These are phyloP conservation scores for Cercospora sojina DNA, from an alignment of 2,329 filamentous ascomycete genomes.

Conservation along the genomic window DNA sequence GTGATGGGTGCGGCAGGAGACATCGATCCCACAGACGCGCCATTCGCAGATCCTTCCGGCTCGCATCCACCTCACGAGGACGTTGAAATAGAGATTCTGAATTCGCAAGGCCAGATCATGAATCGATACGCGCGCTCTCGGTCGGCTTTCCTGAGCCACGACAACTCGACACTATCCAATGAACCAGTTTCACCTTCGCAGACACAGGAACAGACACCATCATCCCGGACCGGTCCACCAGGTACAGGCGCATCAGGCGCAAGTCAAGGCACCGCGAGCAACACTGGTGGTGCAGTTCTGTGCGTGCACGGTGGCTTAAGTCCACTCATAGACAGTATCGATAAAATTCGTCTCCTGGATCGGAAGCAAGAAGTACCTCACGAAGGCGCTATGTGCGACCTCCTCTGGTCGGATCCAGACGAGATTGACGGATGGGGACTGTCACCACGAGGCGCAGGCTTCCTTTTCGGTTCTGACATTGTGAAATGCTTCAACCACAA, in stretches of 20 bases:
- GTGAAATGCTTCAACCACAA: slow-evolving; percentile 94
- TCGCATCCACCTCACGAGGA: slow-evolving; percentile 59
- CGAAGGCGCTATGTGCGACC: slow-evolving; percentile 97
- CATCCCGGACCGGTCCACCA: slow-evolving; percentile 60
- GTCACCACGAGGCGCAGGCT: slow-evolving; percentile 89
- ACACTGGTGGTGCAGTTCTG: slow-evolving; percentile 77
- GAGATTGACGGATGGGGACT: slow-evolving; percentile 97
- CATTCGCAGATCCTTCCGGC: slow-evolving; percentile 50
- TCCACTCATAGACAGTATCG: slow-evolving; percentile 86
- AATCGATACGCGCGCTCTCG: slow-evolving; percentile 62
- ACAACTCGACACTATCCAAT: slow-evolving; percentile 31
- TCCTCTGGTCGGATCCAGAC: slow-evolving; percentile 96
- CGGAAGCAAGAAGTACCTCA: slow-evolving; percentile 98
- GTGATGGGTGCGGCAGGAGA: slow-evolving; percentile 77
- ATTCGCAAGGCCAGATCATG: slow-evolving; percentile 76
- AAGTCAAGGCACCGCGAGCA: slow-evolving; percentile 57
- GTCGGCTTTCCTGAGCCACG: slow-evolving; percentile 15
- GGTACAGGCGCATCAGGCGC: slow-evolving; percentile 75
- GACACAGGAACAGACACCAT: slow-evolving; percentile 35
- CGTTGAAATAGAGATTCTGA: slow-evolving; percentile 89
- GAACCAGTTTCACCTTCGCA: slow-evolving; percentile 43
- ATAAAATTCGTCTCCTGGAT: slow-evolving; percentile 92
- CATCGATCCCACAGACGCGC: slow-evolving; percentile 61
- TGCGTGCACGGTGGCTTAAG: slow-evolving; percentile 94
- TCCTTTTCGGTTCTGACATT: slow-evolving; percentile 92